These are phyloP conservation scores for Dittrichia graveolens DNA, from an alignment of 129 eudicot species.

Conservation along the genomic window DNA sequence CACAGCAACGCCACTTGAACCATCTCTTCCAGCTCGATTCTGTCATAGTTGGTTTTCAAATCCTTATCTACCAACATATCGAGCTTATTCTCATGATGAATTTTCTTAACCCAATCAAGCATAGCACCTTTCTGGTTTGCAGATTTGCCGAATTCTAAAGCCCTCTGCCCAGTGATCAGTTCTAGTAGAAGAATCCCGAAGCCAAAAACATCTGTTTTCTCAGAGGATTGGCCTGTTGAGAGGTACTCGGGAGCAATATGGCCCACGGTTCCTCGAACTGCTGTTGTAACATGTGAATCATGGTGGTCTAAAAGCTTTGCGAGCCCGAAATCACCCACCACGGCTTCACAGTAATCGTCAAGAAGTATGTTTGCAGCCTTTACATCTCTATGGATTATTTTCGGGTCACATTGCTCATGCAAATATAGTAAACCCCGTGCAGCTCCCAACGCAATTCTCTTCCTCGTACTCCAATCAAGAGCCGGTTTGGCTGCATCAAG, in stretches of 20 bases:
- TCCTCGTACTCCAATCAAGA: slow-evolving; percentile 88
- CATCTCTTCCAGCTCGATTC: slow-evolving; percentile 81
- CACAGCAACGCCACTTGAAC: slow-evolving; percentile 85
- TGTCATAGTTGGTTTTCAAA: slow-evolving; percentile 58
- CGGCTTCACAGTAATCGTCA: slow-evolving; percentile 90
- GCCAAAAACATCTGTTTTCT: slow-evolving; percentile 96
- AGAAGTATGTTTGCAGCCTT: slow-evolving; percentile 95
- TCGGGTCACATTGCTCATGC: slow-evolving; percentile 97
- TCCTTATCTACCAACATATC: slow-evolving; percentile 87
- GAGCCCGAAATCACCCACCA: slow-evolving; percentile 95
- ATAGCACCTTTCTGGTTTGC: slow-evolving; percentile 93
- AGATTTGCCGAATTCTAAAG: slow-evolving; percentile 90
- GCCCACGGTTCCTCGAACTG: slow-evolving; percentile 95
- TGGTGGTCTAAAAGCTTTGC: slow-evolving; percentile 95
- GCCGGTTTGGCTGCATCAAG: slow-evolving; percentile 75
- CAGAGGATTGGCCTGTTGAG: slow-evolving; percentile 96
- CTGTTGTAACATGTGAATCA: slow-evolving; percentile 93
- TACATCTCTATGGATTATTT: slow-evolving; percentile 95
- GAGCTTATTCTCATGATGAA: slow-evolving; percentile 84
- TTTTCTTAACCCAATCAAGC: slow-evolving; percentile 91
- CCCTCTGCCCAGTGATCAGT: slow-evolving; percentile 82
- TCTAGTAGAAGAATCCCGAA: slow-evolving; percentile 89
- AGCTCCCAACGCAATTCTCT: slow-evolving; percentile 85
- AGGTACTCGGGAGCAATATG: slow-evolving; percentile 97
- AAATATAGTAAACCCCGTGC: slow-evolving; percentile 84